These are phyloP conservation scores for Aspergillus conjunctus DNA, from an alignment of 495 filamentous ascomycete genomes.

Conservation along the genomic window DNA sequence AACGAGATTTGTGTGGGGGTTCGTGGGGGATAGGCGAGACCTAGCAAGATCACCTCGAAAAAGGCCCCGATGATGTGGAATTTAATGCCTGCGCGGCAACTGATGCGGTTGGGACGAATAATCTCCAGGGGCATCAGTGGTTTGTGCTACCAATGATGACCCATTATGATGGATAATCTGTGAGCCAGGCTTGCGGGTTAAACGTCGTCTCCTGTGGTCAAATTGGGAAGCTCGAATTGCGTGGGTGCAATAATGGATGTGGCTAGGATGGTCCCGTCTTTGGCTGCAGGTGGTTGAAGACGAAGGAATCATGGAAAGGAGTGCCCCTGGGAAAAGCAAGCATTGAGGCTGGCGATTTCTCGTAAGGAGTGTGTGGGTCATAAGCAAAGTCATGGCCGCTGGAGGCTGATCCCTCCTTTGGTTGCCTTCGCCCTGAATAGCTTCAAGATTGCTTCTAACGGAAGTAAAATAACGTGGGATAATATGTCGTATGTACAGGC, in stretches of 20 bases:
- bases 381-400: background rate
- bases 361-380: background rate
- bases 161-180: too few relatives aligned
- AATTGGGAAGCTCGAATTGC: too few relatives aligned
- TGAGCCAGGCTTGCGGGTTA: too few relatives aligned
- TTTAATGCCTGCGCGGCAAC: background rate
- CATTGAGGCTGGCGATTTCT: background rate
- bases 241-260: too few relatives aligned
- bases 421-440: too few relatives aligned
- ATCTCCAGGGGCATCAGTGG: too few relatives aligned
- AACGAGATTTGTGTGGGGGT: background rate
- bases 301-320: background rate
- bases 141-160: too few relatives aligned
- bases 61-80: background rate
- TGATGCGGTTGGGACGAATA: background rate
- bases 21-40: background rate
- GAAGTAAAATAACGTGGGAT: too few relatives aligned
- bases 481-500: too few relatives aligned
- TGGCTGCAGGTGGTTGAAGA: background rate
- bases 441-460: too few relatives aligned
- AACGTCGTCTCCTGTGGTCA: too few relatives aligned
- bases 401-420: too few relatives aligned
- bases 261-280: background rate
- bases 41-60: background rate
- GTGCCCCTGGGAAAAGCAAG: background rate